These are phyloP conservation scores for Fusarium napiforme DNA, from an alignment of 2,329 filamentous ascomycete genomes.

Conservation along the genomic window DNA sequence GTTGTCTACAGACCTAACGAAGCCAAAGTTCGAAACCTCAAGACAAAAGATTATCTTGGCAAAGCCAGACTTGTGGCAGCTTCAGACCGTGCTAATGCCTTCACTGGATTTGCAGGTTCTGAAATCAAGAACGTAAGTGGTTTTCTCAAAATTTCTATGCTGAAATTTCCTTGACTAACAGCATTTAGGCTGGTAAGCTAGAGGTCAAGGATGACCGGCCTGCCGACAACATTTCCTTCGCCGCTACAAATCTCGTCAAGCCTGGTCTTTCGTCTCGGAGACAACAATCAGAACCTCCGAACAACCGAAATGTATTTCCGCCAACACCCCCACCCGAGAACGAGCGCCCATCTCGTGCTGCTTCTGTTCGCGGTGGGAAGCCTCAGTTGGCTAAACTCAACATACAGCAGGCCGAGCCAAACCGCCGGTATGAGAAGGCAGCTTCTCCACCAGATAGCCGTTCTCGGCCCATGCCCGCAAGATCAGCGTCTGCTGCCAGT, in stretches of 20 bases:
- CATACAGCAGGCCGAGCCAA: constrained; percentile 64
- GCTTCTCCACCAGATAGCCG: constrained; percentile 57
- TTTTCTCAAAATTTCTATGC: not conserved
- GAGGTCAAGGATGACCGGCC: constrained; percentile 82
- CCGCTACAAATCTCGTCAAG: constrained; percentile 92
- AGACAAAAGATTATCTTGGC: constrained; percentile 96
- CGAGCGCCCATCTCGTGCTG: constrained; percentile 72
- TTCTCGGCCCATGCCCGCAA: constrained; percentile 48
- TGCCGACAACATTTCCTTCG: constrained; percentile 86
- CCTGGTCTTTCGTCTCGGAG: constrained; percentile 81
- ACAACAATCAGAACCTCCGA: constrained; percentile 86
- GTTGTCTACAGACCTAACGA: constrained; percentile 96
- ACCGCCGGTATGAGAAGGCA: constrained; percentile 66
- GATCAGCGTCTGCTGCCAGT: constrained; percentile 60
- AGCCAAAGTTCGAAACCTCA: constrained; percentile 97
- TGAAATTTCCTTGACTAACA: constrained; percentile 22
- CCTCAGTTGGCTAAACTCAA: constrained; percentile 72
- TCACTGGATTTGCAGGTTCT: constrained; percentile 82
- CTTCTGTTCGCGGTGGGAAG: constrained; percentile 71
- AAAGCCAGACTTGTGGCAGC: constrained; percentile 94
- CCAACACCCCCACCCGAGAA: constrained; percentile 97
- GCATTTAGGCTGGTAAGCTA: constrained; percentile 58
- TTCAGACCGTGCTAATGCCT: constrained; percentile 81
- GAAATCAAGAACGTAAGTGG: constrained; percentile 77
- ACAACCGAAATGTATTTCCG: constrained; percentile 85